Evolutionary conservation across 2,329 filamentous ascomycete genomes (phyloP), one percentile per base, ranked within the genome.

Genomic region (Onygenales sp.): DNA sequence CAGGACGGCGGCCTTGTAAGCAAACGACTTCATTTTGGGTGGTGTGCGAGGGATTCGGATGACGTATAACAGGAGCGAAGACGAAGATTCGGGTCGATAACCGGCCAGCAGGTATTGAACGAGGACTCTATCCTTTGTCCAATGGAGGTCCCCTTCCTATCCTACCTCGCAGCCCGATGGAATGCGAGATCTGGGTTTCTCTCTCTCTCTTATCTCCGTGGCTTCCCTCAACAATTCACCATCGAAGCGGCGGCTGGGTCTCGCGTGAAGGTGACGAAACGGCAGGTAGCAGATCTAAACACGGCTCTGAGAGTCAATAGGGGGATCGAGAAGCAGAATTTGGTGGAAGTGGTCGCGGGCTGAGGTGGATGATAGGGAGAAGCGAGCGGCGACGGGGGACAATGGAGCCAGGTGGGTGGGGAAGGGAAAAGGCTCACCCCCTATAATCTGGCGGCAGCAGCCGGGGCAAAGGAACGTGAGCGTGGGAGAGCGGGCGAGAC

Each of bases 21-120:
- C 62, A 54, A 66, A 58, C 33, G 57, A 55, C 61, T 65, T 69
- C 59, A 60, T 68, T 55, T 57, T 57, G 55, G 27, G 47, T 39
- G 14, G 17, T 10, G 49, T 17, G 49, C n/a, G 14, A n/a, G 7
- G 21, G 36, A 7, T 7, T 32, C 21, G 36, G 21, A 41, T 14
- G 27, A 54, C 1, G 8, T n/a, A 35, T 36, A 42, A 17, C n/a
- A 7, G 5, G 9, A 13, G 11, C 46, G 5, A 49, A 48, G n/a
- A 39, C 7, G 11, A 31, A n/a, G 17, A 27, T 27, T 27, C 21
- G 21, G 21, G 21, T 27, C 21, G 21, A 27, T 27, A 27, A 27
- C 21, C 21, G 21, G 17, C 46, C 46, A 49, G 46, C 46, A 49
- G 39, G n/a, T 33, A 39, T 31, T 13, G 2, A 31, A 31, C 33